Evolutionary conservation across 2,329 filamentous ascomycete genomes (phyloP).

Genomic region (Cladophialophora chaetospira): DNA sequence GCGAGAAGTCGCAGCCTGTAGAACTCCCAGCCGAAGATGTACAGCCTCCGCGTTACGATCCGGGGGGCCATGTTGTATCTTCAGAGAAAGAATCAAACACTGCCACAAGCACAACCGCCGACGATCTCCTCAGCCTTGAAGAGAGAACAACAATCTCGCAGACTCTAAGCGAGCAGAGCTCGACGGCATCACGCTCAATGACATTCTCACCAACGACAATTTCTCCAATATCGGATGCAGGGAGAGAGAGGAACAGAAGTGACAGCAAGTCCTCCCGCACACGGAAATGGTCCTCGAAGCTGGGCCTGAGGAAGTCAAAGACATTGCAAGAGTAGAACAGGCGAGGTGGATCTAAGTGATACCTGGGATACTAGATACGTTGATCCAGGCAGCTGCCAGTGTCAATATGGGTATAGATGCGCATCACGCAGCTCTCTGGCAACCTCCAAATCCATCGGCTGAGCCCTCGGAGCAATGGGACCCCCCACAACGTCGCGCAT

Average conservation of each 20-base stretch:
- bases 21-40: conserved; percentile 24
- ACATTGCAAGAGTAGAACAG: conserved; percentile 1
- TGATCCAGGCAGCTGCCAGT: neutral
- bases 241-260: conserved; percentile 20
- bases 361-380: neutral
- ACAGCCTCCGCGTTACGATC: neutral
- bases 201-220: neutral
- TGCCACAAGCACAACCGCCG: conserved; percentile 7
- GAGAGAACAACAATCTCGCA: conserved; percentile 11
- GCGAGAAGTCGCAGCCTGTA: conserved; percentile 3
- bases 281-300: conserved; percentile 21
- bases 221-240: neutral
- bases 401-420: too few relatives aligned
- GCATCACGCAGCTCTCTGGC: too few relatives aligned
- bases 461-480: too few relatives aligned
- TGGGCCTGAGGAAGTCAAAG: conserved; percentile 24
- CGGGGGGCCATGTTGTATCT: neutral
- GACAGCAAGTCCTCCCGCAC: conserved; percentile 26
- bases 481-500: too few relatives aligned
- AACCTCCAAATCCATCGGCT: too few relatives aligned
- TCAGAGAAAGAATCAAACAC: conserved; percentile 3
- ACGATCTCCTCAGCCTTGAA: conserved; percentile 17
- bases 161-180: conserved; percentile 4
- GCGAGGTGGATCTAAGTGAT: neutral
- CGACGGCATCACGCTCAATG: neutral